Evolutionary conservation across 148 eudicot genomes (phyloP).

Genomic region (Bassia scoparia): DNA sequence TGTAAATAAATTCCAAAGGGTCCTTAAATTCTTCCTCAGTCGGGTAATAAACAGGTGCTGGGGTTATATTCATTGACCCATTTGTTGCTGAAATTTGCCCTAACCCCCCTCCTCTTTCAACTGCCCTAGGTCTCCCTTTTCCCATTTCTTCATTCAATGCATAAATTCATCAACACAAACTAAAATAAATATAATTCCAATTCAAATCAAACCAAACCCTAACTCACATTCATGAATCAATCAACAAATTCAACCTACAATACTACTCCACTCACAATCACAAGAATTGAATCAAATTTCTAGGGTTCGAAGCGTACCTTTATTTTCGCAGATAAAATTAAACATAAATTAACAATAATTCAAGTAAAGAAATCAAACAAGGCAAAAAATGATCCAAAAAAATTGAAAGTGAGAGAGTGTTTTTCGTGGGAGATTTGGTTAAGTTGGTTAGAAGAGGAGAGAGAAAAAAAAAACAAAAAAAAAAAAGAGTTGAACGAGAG

Average conservation of each 20-base stretch:
- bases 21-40: constrained; percentile 92
- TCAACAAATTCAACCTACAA: background rate
- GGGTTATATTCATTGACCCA: constrained; percentile 52
- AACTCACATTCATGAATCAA: constrained; percentile 10
- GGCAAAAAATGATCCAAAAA: constrained; percentile 20
- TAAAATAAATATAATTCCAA: background rate
- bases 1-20: constrained; percentile 73
- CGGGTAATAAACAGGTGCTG: constrained; percentile 84
- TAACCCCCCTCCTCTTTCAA: constrained; percentile 77
- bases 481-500: constrained; percentile 1
- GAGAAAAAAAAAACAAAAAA: background rate
- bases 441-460: constrained; percentile 42
- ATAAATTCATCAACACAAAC: constrained; percentile 18
- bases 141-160: constrained; percentile 56
- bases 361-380: background rate
- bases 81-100: constrained; percentile 41
- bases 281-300: constrained; percentile 12
- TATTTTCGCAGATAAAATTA: background rate
- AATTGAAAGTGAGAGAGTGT: constrained; percentile 27
- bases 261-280: background rate
- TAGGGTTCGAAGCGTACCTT: constrained; percentile 50
- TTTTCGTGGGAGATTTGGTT: constrained; percentile 54
- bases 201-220: constrained; percentile 19
- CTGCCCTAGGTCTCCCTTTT: constrained; percentile 91
- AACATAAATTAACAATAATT: background rate